Conservation (phyloP, 768 basidiomycete genomes). For the Roridomyces roridus region DNA sequence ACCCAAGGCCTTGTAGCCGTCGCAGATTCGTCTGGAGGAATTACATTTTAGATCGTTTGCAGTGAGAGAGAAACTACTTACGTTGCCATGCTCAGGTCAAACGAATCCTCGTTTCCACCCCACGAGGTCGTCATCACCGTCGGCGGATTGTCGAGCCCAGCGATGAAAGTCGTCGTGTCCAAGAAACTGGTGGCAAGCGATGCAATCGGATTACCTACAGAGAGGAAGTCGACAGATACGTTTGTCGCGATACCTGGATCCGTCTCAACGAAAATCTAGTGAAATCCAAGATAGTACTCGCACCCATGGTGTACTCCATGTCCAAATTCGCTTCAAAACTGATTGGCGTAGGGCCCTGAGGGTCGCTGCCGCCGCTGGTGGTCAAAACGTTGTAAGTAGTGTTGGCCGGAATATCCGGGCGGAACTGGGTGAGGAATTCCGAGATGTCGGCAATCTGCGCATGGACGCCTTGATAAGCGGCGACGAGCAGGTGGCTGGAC, state of each 20-base stretch:
- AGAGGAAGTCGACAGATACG: too few relatives aligned
- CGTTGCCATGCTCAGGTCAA: slow-evolving; percentile 8
- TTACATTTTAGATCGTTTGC: slow-evolving; percentile 22
- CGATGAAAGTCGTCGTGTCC: slow-evolving; percentile 7
- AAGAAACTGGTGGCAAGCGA: slow-evolving; percentile 15
- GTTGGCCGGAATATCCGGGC: slow-evolving; percentile 10
- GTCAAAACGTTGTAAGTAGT: slow-evolving; percentile 6
- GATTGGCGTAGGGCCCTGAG: neutral
- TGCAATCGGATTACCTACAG: too few relatives aligned
- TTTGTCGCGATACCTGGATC: slow-evolving; percentile 14
- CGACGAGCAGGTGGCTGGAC: slow-evolving; percentile 13
- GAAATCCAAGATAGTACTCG: neutral
- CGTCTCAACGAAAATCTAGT: neutral
- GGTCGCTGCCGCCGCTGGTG: slow-evolving; percentile 1
- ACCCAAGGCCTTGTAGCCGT: slow-evolving; percentile 2
- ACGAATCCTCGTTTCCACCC: neutral
- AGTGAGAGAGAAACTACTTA: slow-evolving; percentile 12
- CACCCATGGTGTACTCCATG: slow-evolving; percentile 16
- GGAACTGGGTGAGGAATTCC: slow-evolving; percentile 11
- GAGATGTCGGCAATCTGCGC: slow-evolving; percentile 9
- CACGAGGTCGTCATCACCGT: slow-evolving; percentile 11
- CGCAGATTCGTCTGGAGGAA: slow-evolving; percentile 30
- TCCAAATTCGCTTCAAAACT: slow-evolving; percentile 9
- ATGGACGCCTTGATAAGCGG: slow-evolving; percentile 1
- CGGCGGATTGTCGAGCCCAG: slow-evolving; percentile 6